Base-by-base conservation (phyloP, 306 rosid genomes). In the Carpinus fangiana region DNA sequence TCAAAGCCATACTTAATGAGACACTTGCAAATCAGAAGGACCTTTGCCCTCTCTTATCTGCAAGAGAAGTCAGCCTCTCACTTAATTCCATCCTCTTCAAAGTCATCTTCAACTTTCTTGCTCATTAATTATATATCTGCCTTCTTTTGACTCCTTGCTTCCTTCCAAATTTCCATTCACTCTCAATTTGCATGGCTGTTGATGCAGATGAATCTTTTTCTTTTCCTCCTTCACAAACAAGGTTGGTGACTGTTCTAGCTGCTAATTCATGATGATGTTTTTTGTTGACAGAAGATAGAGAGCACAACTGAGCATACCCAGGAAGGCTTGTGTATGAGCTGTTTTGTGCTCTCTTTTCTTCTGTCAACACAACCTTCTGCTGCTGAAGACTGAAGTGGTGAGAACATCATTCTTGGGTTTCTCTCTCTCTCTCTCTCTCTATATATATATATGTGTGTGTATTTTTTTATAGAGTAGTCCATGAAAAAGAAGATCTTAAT, bases 271-370 rank as follows among this genome's bases (percentile, higher is more conserved):
- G 46, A 64, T 64, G 70, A 17, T 36, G 20, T 13, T 57, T 34
- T 16, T 60, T 26, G 86, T 76, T 84, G 90, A 86, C 90, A 89
- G 87, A 86, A 83, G 89, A 86, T 84, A 86, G 92, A 82, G 90
- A 86, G 89, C 90, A 89, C 89, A 84, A 1, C n/a, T 82, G 84
- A 81, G 53, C 89, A 78, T 78, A 55, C 82, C 52, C 73, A 86
- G 75, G 75, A 67, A 31, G 26, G 20, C 73, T 78, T 81, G 85
- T 66, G 90, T 86, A 34, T 82, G 90, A 18, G 65, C 87, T 78
- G 84, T 76, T 73, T 41, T 84, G 90, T 89, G 80, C 90, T 82
- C 85, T 86, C 77, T 86, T 9, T 69, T 86, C 90, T 86, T 84
- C 83, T 82, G 90, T 23, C 89, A 84, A 82, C 79, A 36, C 38